Evolutionary conservation across 2,329 filamentous ascomycete species (phyloP).

Genomic region (Zalaria sp.): DNA sequence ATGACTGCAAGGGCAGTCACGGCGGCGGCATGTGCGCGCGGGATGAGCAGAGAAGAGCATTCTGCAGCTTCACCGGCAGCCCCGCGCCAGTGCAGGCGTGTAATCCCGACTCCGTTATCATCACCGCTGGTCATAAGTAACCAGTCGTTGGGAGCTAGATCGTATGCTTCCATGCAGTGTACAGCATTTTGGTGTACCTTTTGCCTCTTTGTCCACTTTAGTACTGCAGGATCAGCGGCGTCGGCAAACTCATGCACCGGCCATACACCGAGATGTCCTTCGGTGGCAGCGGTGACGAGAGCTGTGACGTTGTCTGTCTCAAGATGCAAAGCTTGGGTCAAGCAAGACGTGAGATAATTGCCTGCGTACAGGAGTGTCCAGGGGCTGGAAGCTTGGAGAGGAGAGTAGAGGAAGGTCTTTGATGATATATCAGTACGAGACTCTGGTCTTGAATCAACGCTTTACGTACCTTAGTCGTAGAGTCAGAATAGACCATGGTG

Average conservation of each 20-base stretch:
- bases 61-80: not conserved
- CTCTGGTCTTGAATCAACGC: too few species aligned
- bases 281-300: conserved; percentile 62
- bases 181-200: conserved; percentile 69
- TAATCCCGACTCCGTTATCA: conserved; percentile 64
- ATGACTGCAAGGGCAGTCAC: conserved; percentile 43
- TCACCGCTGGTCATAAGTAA: conserved; percentile 69
- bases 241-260: conserved; percentile 1
- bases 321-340: conserved; percentile 45
- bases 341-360: conserved; percentile 42
- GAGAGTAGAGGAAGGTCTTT: conserved; percentile 32
- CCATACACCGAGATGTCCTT: conserved; percentile 61
- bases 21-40: conserved; percentile 55
- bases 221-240: not conserved
- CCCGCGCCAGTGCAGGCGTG: conserved; percentile 11
- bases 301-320: not conserved
- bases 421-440: not conserved
- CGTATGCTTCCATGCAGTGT: conserved; percentile 37
- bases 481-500: conserved; percentile 72
- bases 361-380: conserved; percentile 16
- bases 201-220: conserved; percentile 23
- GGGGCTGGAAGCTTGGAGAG: conserved; percentile 4
- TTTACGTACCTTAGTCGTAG: conserved; percentile 45
- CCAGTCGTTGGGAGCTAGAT: conserved; percentile 19
- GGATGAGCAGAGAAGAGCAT: conserved; percentile 28